Conservation (phyloP, 371 early-diverging fungal species). For the Mortierella polycephala region DNA sequence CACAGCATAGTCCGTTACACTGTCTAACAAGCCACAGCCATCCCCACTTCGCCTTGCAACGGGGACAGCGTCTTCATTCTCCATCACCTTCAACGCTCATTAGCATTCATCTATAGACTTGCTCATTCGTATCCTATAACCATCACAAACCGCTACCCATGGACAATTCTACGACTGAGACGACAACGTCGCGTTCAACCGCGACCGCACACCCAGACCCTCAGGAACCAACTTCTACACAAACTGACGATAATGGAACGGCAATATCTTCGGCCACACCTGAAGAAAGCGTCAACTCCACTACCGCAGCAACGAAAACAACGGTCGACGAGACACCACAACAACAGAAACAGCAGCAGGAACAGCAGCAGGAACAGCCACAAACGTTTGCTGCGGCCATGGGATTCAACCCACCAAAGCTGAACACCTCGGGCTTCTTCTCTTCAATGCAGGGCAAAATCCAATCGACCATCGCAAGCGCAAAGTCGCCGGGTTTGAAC, state of each 20-base stretch:
- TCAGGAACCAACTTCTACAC: too few species aligned
- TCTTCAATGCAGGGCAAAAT: slow-evolving; percentile 51
- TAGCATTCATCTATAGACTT: too few species aligned
- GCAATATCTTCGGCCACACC: not conserved
- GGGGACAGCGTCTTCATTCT: too few species aligned
- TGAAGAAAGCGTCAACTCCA: not conserved
- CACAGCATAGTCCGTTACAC: too few species aligned
- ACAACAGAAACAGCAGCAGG: slow-evolving; percentile 2
- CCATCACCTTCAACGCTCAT: too few species aligned
- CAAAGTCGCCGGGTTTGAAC: slow-evolving; percentile 26
- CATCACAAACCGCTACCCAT: too few species aligned
- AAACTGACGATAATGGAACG: not conserved
- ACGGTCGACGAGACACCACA: not conserved
- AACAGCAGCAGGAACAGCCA: slow-evolving; percentile 1
- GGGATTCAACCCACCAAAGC: slow-evolving; percentile 34
- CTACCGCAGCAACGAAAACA: not conserved
- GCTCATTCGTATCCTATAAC: too few species aligned
- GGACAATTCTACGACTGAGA: too few species aligned
- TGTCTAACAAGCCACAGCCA: too few species aligned
- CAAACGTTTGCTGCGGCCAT: slow-evolving; percentile 28
- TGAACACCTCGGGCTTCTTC: slow-evolving; percentile 46
- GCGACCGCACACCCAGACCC: too few species aligned
- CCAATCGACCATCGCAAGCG: slow-evolving; percentile 35
- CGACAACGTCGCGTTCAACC: too few species aligned
- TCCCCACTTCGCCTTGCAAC: too few species aligned